phyloP scores from a whole-genome alignment of 495 filamentous ascomycete species.

The Penicillium verhagenii region DNA sequence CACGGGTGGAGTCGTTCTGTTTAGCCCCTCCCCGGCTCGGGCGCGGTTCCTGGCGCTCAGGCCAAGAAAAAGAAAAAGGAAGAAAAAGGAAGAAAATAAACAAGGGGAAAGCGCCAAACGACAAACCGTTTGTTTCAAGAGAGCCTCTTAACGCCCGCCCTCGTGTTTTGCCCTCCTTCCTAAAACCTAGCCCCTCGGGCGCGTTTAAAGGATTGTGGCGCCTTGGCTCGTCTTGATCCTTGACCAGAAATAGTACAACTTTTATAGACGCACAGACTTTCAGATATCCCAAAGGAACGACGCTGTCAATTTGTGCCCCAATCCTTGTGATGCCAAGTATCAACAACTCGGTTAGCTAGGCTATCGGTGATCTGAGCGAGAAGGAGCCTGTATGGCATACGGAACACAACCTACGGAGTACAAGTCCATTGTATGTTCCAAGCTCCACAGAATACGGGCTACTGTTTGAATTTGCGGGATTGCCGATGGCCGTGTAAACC shows the following conservation, averaged over 20 bases:
- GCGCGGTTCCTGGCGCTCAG: not conserved
- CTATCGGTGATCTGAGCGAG: not conserved
- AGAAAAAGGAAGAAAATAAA: not conserved
- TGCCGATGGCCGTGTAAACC: not conserved
- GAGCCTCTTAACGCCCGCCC: not conserved
- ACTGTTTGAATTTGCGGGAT: not conserved
- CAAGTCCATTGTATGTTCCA: not conserved
- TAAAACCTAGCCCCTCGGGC: not conserved
- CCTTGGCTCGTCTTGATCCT: not conserved
- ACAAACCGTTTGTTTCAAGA: conserved; percentile 7
- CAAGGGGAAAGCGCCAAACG: not conserved
- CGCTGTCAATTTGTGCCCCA: not conserved
- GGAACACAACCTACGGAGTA: not conserved
- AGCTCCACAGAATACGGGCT: not conserved
- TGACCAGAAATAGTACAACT: not conserved
- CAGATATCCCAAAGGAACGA: not conserved
- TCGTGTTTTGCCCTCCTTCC: not conserved
- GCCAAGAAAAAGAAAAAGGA: not conserved
- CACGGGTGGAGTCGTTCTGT: not conserved
- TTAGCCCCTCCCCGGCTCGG: not conserved
- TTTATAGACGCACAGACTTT: not conserved
- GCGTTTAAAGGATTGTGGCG: conserved; percentile 4
- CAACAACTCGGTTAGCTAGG: not conserved
- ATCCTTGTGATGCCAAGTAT: not conserved
- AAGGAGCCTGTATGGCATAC: too few relatives aligned